Evolutionary conservation across 2,329 filamentous ascomycete genomes (phyloP).

Genomic region (Chaetomium strumarium): DNA sequence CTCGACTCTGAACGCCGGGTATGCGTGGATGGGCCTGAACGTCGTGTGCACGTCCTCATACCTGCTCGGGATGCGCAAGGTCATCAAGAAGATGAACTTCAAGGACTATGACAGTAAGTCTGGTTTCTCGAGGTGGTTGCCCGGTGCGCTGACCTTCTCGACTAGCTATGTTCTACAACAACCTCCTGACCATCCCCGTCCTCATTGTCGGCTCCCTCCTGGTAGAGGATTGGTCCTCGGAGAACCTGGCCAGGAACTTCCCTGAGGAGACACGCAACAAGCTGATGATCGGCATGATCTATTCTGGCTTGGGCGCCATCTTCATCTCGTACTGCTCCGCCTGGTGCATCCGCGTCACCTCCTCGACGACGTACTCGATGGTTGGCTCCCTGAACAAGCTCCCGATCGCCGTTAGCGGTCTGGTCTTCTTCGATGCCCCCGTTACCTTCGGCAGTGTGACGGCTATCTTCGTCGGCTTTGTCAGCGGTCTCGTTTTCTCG

Average conservation of each 20-base stretch:
- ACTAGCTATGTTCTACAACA: conserved; percentile 99
- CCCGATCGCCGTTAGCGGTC: conserved; percentile 83
- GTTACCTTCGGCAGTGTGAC: conserved; percentile 88
- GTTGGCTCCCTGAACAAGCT: conserved; percentile 97
- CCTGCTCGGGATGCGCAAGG: conserved; percentile 89
- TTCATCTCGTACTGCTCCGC: conserved; percentile 99
- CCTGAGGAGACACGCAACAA: conserved; percentile 71
- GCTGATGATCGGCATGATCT: conserved; percentile 82
- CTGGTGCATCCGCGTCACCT: conserved; percentile 97
- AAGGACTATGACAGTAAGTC: conserved; percentile 99
- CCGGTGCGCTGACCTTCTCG: conserved; percentile 29
- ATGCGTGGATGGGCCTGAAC: conserved; percentile 97
- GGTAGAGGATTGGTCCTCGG: conserved; percentile 84
- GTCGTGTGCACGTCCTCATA: conserved; percentile 92
- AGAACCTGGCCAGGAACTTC: conserved; percentile 84
- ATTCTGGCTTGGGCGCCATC: conserved; percentile 87
- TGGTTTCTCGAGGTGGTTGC: conserved; percentile 1
- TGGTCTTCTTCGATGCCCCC: conserved; percentile 92
- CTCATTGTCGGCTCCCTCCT: conserved; percentile 75
- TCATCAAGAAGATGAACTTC: conserved; percentile 99
- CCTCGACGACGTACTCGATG: conserved; percentile 98
- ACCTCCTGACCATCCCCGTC: conserved; percentile 91
- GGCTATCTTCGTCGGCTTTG: conserved; percentile 84
- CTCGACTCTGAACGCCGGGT: conserved; percentile 87
- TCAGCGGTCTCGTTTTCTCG: conserved; percentile 87